phyloP scores from a whole-genome alignment of 2,329 filamentous ascomycete species.

The Aspergillus arachidicola region DNA sequence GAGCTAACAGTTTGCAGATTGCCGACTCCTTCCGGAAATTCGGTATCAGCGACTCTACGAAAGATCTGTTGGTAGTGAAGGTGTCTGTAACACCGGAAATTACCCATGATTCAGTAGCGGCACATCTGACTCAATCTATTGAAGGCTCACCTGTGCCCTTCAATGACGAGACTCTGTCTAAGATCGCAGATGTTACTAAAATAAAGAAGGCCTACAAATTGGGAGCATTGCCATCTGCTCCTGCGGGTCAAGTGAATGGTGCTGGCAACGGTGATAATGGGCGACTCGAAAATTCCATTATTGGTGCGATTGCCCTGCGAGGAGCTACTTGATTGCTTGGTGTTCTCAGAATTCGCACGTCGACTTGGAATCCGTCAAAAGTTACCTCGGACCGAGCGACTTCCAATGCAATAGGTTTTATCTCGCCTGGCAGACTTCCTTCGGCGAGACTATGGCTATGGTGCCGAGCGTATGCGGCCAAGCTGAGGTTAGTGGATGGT shows the following conservation, averaged over 20 bases:
- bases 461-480: not conserved
- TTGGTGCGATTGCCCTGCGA: slow-evolving; percentile 78
- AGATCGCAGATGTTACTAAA: slow-evolving; percentile 65
- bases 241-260: slow-evolving; percentile 24
- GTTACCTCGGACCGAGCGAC: not conserved
- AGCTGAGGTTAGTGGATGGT: not conserved
- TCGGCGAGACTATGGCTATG: not conserved
- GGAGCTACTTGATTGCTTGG: slow-evolving; percentile 49
- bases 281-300: slow-evolving; percentile 65
- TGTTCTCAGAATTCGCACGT: not conserved
- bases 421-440: not conserved
- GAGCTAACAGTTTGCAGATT: slow-evolving; percentile 61
- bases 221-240: slow-evolving; percentile 57
- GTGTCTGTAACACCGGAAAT: slow-evolving; percentile 59
- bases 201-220: slow-evolving; percentile 88
- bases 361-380: not conserved
- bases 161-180: slow-evolving; percentile 63
- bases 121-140: slow-evolving; percentile 65
- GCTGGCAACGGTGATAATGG: slow-evolving; percentile 26
- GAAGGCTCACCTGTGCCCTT: slow-evolving; percentile 63
- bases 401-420: not conserved
- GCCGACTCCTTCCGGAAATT: slow-evolving; percentile 88
- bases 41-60: slow-evolving; percentile 73
- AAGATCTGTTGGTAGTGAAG: slow-evolving; percentile 78
- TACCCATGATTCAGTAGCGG: slow-evolving; percentile 51